A percentile compares a stretch with the other conserved stretches of the same genome.
phyloP scores from a whole-genome alignment of 1,284 basidiomycete species.

The Cryptococcus hybrid region DNA sequence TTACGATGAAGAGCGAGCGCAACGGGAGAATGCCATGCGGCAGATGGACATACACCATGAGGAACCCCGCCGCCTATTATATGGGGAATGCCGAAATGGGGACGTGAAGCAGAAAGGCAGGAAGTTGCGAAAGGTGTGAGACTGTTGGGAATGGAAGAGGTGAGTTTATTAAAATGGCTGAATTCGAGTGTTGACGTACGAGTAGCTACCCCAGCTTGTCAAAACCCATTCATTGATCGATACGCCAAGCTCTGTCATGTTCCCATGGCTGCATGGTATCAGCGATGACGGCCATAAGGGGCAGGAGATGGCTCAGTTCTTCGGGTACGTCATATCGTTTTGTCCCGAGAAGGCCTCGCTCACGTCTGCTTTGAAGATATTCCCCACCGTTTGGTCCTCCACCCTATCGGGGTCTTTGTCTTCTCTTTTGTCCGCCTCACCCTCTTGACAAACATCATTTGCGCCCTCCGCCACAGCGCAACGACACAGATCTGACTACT shows the following conservation, averaged over 20 bases:
- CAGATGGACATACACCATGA: neutral
- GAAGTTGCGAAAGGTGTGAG: conserved; percentile 44
- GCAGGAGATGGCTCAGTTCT: conserved; percentile 47
- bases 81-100: conserved; percentile 49
- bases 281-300: conserved; percentile 46
- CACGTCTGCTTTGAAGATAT: conserved; percentile 14
- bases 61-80: conserved; percentile 14
- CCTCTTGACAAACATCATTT: conserved; percentile 20
- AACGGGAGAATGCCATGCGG: neutral
- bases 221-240: conserved; percentile 44
- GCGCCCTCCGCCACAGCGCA: neutral
- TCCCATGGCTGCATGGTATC: conserved; percentile 51
- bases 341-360: neutral
- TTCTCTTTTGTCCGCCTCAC: conserved; percentile 42
- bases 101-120: conserved; percentile 39
- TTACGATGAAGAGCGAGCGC: neutral
- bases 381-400: conserved; percentile 46
- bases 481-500: neutral
- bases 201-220: conserved; percentile 37
- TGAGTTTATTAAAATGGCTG: conserved; percentile 7
- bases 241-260: conserved; percentile 46
- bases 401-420: conserved; percentile 44
- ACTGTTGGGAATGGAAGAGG: conserved; percentile 43
- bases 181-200: neutral
- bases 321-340: conserved; percentile 29